phyloP scores from a whole-genome alignment of 495 filamentous ascomycete species.

The Daldinia loculata region DNA sequence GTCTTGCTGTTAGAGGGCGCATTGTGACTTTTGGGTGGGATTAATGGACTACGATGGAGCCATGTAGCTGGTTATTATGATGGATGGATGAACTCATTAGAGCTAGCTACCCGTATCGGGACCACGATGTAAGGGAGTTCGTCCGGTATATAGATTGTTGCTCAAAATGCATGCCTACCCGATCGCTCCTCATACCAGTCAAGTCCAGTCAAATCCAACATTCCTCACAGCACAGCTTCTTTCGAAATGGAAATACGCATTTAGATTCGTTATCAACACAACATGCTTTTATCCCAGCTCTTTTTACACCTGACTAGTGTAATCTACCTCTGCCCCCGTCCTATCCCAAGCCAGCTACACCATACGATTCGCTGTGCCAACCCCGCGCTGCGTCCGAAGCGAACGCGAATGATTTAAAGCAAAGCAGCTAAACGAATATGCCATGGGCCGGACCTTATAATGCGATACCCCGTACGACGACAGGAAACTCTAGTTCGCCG shows the following conservation, averaged over 20 bases:
- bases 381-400: not conserved
- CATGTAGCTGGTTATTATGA: not conserved
- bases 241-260: not conserved
- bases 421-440: not conserved
- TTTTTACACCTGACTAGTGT: not conserved
- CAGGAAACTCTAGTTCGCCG: not conserved
- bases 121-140: conserved; percentile 1
- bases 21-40: not conserved
- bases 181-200: not conserved
- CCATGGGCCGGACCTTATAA: not conserved
- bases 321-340: not conserved
- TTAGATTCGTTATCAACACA: conserved; percentile 4
- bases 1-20: conserved; percentile 17
- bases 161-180: not conserved
- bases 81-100: not conserved
- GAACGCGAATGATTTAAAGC: not conserved
- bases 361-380: not conserved
- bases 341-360: not conserved
- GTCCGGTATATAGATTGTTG: not conserved
- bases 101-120: not conserved
- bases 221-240: not conserved
- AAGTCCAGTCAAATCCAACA: not conserved
- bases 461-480: not conserved
- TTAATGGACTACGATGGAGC: not conserved
- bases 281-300: not conserved